These are phyloP conservation scores for Sinapis alba DNA, from an alignment of 441 rosid species.

Conservation along the genomic window DNA sequence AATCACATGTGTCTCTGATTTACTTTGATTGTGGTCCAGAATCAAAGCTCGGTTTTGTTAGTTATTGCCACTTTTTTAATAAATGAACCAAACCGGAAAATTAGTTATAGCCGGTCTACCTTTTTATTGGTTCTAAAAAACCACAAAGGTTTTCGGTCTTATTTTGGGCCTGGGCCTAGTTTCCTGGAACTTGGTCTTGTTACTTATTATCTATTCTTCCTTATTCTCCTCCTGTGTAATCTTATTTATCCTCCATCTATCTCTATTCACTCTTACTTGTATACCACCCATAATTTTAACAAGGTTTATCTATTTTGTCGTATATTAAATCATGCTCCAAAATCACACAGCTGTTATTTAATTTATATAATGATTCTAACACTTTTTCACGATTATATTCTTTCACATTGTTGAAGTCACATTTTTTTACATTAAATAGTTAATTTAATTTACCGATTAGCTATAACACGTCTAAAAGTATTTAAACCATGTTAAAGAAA, in stretches of 20 bases:
- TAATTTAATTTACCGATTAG: not conserved
- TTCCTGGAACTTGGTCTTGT: not conserved
- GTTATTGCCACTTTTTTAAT: not conserved
- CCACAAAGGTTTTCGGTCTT: not conserved
- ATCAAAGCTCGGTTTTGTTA: conserved; percentile 16
- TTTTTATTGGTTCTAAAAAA: not conserved
- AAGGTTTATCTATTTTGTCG: not conserved
- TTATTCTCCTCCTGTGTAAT: not conserved
- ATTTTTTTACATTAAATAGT: too few relatives aligned
- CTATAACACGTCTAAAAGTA: not conserved
- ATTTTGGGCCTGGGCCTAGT: not conserved
- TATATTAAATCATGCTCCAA: not conserved
- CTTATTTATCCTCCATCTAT: not conserved
- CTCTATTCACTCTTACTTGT: too few relatives aligned
- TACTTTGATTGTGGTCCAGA: conserved; percentile 36
- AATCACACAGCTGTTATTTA: not conserved
- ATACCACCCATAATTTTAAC: not conserved
- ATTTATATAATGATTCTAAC: too few relatives aligned
- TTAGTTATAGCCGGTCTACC: not conserved
- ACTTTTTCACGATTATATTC: not conserved
- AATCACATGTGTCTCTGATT: conserved; percentile 28
- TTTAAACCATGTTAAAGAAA: not conserved
- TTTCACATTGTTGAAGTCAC: not conserved
- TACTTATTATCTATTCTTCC: not conserved
- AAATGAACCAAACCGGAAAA: conserved; percentile 19